These are phyloP conservation scores for Rutstroemia sp. DNA, from an alignment of 2,329 filamentous ascomycete genomes.

Conservation along the genomic window DNA sequence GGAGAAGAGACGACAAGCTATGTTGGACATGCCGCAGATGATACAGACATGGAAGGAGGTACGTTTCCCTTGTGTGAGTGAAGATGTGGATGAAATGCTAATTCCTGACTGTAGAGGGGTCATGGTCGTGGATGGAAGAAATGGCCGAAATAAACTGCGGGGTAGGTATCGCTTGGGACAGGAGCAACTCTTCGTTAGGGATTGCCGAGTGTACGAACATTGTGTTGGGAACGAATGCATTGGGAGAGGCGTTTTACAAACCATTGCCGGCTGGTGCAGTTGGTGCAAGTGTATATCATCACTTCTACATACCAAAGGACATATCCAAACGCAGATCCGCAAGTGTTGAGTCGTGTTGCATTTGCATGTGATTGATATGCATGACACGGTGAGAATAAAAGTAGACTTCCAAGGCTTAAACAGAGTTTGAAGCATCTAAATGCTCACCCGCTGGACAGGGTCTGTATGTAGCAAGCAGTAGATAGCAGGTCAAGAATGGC, in stretches of 20 bases:
- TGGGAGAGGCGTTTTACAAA: constrained; percentile 14
- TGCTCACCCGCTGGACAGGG: no score
- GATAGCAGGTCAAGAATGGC: no score
- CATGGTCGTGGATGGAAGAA: constrained; percentile 70
- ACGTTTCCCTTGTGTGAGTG: constrained; percentile 30
- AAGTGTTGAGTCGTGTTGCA: background rate
- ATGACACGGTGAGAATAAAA: background rate
- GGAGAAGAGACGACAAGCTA: constrained; percentile 83
- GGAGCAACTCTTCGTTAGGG: constrained; percentile 1
- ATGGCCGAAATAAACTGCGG: constrained; percentile 49
- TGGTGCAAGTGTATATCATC: constrained; percentile 11
- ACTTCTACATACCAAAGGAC: background rate
- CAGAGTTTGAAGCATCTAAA: no score
- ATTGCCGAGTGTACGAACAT: constrained; percentile 20
- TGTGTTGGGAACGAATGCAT: constrained; percentile 15
- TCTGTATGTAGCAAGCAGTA: no score
- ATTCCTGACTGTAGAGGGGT: constrained; percentile 44
- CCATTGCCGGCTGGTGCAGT: background rate
- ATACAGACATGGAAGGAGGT: constrained; percentile 92
- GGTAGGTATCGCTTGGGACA: background rate
- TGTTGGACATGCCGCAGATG: constrained; percentile 90
- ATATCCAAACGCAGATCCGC: background rate
- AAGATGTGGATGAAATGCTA: constrained; percentile 26
- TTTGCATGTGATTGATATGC: background rate
- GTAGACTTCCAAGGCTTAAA: no score